Conservation (phyloP, 148 eudicot genomes). For the Rhododendron henanense region DNA sequence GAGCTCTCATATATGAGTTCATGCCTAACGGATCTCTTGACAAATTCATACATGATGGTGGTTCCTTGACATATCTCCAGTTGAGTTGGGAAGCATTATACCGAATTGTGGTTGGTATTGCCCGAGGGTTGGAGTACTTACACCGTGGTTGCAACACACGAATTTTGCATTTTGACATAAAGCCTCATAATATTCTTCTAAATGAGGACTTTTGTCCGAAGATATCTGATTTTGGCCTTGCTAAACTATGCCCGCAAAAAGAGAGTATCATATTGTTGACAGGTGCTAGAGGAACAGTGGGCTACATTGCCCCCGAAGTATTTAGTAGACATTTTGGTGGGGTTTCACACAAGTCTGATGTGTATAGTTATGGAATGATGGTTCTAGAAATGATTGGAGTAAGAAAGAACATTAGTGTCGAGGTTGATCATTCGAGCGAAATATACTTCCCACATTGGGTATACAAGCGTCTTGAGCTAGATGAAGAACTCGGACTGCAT, state of each 20-base stretch:
- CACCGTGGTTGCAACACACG: no score
- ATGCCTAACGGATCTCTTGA: no score
- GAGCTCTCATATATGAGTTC: no score
- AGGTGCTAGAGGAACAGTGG: neutral
- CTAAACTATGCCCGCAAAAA: neutral
- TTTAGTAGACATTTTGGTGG: neutral
- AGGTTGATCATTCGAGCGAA: neutral
- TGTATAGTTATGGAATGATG: constrained; percentile 9
- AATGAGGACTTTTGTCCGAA: neutral
- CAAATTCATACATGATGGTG: no score
- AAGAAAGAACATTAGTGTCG: neutral
- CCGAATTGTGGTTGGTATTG: no score
- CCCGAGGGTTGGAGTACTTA: no score
- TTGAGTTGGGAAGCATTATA: no score
- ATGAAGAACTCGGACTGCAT: neutral
- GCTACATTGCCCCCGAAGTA: neutral
- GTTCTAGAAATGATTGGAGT: neutral
- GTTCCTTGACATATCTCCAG: neutral
- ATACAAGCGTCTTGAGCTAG: constrained; percentile 2
- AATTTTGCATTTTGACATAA: no score
- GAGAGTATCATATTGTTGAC: neutral
- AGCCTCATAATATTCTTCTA: constrained; percentile 1
- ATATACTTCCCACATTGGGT: neutral
- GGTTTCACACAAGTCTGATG: neutral
- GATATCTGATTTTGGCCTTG: constrained; percentile 1